phyloP scores from a whole-genome alignment of 2,329 filamentous ascomycete genomes.

The Trichoderma endophyticum region DNA sequence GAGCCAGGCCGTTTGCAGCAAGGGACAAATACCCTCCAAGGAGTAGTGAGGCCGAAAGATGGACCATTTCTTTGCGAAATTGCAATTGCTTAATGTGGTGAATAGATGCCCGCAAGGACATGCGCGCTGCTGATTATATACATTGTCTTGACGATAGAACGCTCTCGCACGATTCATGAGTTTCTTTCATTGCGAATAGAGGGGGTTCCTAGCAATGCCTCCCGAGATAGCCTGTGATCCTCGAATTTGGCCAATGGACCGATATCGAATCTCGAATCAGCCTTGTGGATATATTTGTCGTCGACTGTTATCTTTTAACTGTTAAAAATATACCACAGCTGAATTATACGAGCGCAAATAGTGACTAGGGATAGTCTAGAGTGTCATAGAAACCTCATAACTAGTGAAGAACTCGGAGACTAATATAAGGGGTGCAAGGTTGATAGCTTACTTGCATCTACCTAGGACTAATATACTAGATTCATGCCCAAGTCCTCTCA shows the following conservation, averaged over 20 bases:
- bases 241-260: background rate
- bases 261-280: background rate
- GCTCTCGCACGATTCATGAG: background rate
- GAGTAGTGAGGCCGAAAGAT: background rate
- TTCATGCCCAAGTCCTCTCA: background rate
- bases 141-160: background rate
- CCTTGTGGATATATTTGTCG: background rate
- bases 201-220: background rate
- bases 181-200: background rate
- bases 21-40: background rate
- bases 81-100: background rate
- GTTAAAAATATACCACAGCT: background rate
- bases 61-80: background rate
- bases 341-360: background rate
- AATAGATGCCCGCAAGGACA: background rate
- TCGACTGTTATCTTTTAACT: background rate
- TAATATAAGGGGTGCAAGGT: background rate
- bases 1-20: background rate
- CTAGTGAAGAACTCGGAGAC: background rate
- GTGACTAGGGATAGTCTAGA: background rate
- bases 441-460: background rate
- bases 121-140: background rate
- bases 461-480: background rate
- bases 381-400: background rate
- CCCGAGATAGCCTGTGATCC: background rate